Percentiles rank a stretch among this genome's conserved stretches.
Conservation (phyloP, 768 basidiomycete species). For the Cantharellus anzutake region DNA sequence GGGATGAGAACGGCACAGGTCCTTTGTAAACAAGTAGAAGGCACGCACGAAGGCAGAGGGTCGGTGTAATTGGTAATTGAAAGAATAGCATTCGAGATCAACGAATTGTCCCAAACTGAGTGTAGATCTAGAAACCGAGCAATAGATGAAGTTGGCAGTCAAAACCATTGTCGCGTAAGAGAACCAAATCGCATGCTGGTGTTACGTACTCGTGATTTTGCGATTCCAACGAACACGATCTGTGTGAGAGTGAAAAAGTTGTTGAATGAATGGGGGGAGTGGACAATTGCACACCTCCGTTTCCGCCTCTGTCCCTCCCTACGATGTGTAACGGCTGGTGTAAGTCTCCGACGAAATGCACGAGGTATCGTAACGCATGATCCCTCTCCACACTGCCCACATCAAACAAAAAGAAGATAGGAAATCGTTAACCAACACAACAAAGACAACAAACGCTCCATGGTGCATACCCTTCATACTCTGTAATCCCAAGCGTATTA, state of each 20-base stretch:
- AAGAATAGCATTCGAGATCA: conserved; percentile 71
- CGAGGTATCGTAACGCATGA: conserved; percentile 78
- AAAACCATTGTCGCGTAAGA: too few species aligned
- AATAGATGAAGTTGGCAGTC: not conserved
- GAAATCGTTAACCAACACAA: conserved; percentile 16
- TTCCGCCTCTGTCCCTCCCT: conserved; percentile 76
- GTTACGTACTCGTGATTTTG: conserved; percentile 42
- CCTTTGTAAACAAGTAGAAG: not conserved
- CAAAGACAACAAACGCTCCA: conserved; percentile 18
- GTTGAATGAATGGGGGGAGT: conserved; percentile 2
- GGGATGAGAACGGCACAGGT: not conserved
- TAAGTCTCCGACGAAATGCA: conserved; percentile 87
- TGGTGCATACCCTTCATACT: not conserved
- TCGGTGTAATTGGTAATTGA: conserved; percentile 61
- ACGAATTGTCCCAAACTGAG: conserved; percentile 66
- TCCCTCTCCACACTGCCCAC: conserved; percentile 25
- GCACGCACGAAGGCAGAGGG: conserved; percentile 39
- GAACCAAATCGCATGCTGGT: not conserved
- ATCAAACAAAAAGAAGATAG: not conserved
- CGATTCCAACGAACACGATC: conserved; percentile 57
- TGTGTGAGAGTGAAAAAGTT: conserved; percentile 6
- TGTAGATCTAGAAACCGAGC: conserved; percentile 40
- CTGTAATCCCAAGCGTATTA: conserved; percentile 27
- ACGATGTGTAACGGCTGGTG: conserved; percentile 89
- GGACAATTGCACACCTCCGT: conserved; percentile 25